These are phyloP conservation scores for Jamesozyma piceae DNA, from an alignment of 805 yeast species.

Conservation along the genomic window DNA sequence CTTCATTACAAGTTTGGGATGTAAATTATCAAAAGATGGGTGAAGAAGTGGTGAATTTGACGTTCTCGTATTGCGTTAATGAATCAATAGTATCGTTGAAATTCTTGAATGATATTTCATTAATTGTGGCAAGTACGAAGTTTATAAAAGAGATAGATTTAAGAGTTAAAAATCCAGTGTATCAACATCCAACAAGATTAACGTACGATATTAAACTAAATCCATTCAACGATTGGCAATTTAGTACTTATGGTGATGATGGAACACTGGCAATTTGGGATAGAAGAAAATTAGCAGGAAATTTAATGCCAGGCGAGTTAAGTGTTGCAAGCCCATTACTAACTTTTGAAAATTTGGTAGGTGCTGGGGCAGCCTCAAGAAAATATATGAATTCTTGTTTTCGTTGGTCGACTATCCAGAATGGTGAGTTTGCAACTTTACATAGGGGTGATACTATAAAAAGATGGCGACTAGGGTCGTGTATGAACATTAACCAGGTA, in stretches of 20 bases:
- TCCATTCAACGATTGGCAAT: constrained; percentile 55
- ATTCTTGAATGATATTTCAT: constrained; percentile 52
- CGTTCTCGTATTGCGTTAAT: constrained; percentile 52
- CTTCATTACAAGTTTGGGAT: constrained; percentile 74
- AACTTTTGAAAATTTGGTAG: constrained; percentile 51
- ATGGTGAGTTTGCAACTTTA: constrained; percentile 68
- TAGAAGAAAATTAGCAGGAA: constrained; percentile 45
- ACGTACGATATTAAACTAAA: constrained; percentile 60
- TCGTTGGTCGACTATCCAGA: constrained; percentile 53
- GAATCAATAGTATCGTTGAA: constrained; percentile 65
- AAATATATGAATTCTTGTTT: constrained; percentile 56
- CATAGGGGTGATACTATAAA: constrained; percentile 71
- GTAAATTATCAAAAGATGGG: constrained; percentile 48
- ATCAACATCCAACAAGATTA: constrained; percentile 68
- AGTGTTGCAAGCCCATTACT: constrained; percentile 47
- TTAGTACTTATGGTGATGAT: constrained; percentile 72
- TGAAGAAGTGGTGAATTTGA: constrained; percentile 45
- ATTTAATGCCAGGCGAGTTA: constrained; percentile 16
- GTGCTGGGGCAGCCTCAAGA: constrained; percentile 46
- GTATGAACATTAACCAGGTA: constrained; percentile 28
- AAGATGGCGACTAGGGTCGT: constrained; percentile 68
- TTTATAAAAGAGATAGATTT: constrained; percentile 70
- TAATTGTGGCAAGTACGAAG: constrained; percentile 71
- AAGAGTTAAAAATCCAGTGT: constrained; percentile 52
- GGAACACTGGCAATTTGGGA: constrained; percentile 83